Percentiles rank a stretch among this genome's conserved stretches.
phyloP scores from a whole-genome alignment of 78 protist species.

The Tieghemostelium lacteum region DNA sequence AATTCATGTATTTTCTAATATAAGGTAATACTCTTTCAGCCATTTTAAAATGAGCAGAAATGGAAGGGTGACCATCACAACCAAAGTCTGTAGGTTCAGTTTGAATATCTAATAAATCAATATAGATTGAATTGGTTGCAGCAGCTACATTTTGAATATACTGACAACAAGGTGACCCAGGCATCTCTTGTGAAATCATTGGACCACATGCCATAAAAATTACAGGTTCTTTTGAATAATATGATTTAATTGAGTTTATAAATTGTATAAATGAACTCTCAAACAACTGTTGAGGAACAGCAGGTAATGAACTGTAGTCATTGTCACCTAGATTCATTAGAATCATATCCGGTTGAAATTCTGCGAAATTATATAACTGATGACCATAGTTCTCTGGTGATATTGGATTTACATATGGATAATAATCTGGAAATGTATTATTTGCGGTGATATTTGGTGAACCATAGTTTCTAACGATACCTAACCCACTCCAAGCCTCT shows the following conservation, averaged over 20 bases:
- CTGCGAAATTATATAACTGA: neutral
- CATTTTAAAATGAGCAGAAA: conserved; percentile 17
- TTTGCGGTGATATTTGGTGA: conserved; percentile 9
- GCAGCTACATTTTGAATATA: conserved; percentile 45
- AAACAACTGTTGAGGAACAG: conserved; percentile 39
- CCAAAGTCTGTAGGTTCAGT: conserved; percentile 25
- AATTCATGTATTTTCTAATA: conserved; percentile 11
- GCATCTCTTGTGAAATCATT: conserved; percentile 16
- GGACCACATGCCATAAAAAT: conserved; percentile 56
- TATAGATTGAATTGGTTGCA: conserved; percentile 2
- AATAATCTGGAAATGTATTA: conserved; percentile 16
- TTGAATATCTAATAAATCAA: conserved; percentile 14
- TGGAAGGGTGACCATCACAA: conserved; percentile 60
- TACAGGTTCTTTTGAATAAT: neutral
- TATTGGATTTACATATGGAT: conserved; percentile 23
- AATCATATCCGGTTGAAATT: conserved; percentile 30
- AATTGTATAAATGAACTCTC: conserved; percentile 16
- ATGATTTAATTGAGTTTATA: neutral
- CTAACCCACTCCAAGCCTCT: conserved; percentile 62
- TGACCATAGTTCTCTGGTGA: neutral
- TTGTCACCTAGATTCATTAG: conserved; percentile 66
- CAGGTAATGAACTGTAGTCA: conserved; percentile 40
- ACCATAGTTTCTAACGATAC: conserved; percentile 49
- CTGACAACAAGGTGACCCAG: conserved; percentile 37
- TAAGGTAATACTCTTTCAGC: neutral